Base-by-base conservation (phyloP, 192 early-diverging fungal genomes). In the Phycomyces nitens region DNA sequence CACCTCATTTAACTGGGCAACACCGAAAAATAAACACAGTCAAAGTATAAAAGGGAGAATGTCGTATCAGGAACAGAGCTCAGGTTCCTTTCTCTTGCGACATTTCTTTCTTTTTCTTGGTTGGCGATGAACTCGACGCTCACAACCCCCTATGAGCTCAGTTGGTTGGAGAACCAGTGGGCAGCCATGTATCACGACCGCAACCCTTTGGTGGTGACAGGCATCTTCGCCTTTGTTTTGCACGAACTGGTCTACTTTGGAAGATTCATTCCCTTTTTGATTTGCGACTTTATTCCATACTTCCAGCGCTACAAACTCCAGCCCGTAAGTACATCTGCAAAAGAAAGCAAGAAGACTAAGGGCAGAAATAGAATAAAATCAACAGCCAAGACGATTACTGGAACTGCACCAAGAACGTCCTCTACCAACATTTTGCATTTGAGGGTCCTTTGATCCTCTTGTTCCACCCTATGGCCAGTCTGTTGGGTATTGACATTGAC, bases 231-330 rank as follows among this genome's bases (percentile, higher is more conserved):
- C 40, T 94, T 98, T 72, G 27, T 85, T 27, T 86, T 92, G 81
- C 94, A 98, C 82, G 92, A 98, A 76, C 52, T 91, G 42, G 91
- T 94, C 59, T 96, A 92, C 77, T 96, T 94, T 81, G 88, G 85
- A n/a, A 88, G 94, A 22, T 94, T 88, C 74, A 24, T 94, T n/a
- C 95, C 95, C 23, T 97, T 90, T 71, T 72, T 85, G 38, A 72
- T 89, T 53, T 87, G 86, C 65, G 95, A 98, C 74, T 83, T 86
- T 59, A 91, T 98, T 61, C 94, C 95, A 2, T 80, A 77, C 12
- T 81, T 96, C 70, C 82, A 89, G 64, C 85, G 91, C 72, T 98
- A 93, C 84, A 94, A 92, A 80, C 89, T 98, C 64, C 95, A 98
- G 80, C 84, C 77, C 11, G 79, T 84, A 68, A 47, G 71, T 75